Base-by-base conservation (phyloP, 2,329 filamentous ascomycete species). In the Scleromitrula shiraiana region DNA sequence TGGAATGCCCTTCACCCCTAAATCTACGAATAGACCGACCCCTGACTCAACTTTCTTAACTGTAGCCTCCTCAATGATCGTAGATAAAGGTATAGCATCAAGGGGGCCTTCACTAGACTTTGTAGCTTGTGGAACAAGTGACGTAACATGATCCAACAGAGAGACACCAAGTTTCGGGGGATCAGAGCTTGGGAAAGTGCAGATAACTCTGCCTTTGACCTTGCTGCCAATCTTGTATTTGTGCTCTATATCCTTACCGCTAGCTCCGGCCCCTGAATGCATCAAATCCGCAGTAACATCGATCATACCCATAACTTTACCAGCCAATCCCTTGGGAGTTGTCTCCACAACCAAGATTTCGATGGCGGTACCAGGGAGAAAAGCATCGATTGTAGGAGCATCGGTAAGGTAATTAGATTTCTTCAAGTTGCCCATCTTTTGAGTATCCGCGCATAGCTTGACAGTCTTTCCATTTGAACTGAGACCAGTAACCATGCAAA, bases 231-330 rank as follows among this genome's bases (percentile, higher is more conserved):
- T 74, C 64, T 93, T 90, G 72, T 86, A 91, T 62, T 85, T 85
- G 40, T 83, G 79, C 39, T 82, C 80, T 35, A 95, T 69, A 55
- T 93, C 82, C 38, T 79, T 74, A 22, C 80, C 80, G 49, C 78
- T 76, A 35, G 81, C 77, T 3, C 82, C 85, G 42, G 79, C 78
- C 29, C 89, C 89, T 12, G 89, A 95, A 66, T 98, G 93, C 36
- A 96, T 78, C 29, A 91, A 65, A 65, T 98, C 93, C 15, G 91
- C 89, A 1, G 89, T 96, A 9, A 88, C 86, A 67, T 96, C 88
- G 20, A 98, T 70, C 63, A 90, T 80, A 14, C 93, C 94, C 76
- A 98, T 85, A 37, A 97, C 79, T 66, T 96, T 96, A 59, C 93
- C 93, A 41, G 78, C 73, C 50, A 98, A 68, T n/a, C 93, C 93